Evolutionary conservation across 1,139 yeast genomes (phyloP), one percentile per base, ranked within the genome.

Genomic region (Blastobotrys petasosporus): DNA sequence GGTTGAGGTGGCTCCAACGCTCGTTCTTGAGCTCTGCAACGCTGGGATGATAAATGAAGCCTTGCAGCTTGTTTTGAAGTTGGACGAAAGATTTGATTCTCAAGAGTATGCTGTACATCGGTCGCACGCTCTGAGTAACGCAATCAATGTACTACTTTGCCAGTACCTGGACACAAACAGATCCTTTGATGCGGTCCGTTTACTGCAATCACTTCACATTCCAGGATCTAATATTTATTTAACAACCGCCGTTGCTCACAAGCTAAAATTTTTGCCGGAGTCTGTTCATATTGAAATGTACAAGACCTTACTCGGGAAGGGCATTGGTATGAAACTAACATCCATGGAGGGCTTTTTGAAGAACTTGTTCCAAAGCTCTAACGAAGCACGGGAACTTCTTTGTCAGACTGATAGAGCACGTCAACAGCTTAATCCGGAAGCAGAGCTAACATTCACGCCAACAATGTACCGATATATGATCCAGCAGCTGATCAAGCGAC

Each of bases 221-320:
- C 25, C 25, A 20, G 25, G 25, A 20, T 20, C 25, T 7, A 20
- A 7, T 20, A 20, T 20, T 20, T 20, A 20, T 20, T 20, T 20
- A 20, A 20, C 25, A 20, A 20, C 25, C 7, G 25, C 25, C 4
- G 25, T 20, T 7, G 25, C 25, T 20, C 25, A 20, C 6, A 20
- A 20, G 7, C 25, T 20, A 48, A 13, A 45, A 50, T n/a, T 41
- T 56, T n/a, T 45, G 49, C 9, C 39, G 34, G 7, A 34, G 53
- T 20, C 44, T 57, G 15, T 60, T 60, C 4, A 37, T 49, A 2
- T 46, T 41, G 35, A 41, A 50, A 10, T 52, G 47, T 39, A 39
- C 51, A 53, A 54, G 30, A 50, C 57, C 2, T 46, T 59, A 8
- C 48, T 57, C 4, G 42, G 53, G 10, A 40, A 53, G 15, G 41